phyloP scores from a whole-genome alignment of 78 protist genomes.

The Bigelowiella natans region DNA sequence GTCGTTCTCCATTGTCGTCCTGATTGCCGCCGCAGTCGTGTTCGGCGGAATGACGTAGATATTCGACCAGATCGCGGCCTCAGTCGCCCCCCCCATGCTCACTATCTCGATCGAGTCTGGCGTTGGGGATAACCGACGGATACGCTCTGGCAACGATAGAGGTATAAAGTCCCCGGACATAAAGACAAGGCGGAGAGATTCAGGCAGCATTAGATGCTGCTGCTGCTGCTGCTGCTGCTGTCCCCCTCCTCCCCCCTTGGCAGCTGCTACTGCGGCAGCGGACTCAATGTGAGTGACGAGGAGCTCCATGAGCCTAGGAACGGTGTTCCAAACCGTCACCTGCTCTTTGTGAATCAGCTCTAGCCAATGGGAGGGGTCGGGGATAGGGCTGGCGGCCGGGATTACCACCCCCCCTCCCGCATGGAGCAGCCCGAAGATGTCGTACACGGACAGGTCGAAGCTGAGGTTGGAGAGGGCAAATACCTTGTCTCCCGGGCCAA shows the following conservation, averaged over 20 bases:
- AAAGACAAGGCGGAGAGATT: not conserved
- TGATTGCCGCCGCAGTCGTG: not conserved
- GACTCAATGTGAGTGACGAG: not conserved
- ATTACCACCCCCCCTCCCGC: not conserved
- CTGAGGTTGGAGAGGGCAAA: not conserved
- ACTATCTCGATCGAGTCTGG: not conserved
- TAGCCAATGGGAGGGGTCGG: slow-evolving; percentile 2
- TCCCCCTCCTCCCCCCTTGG: not conserved
- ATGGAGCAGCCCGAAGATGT: not conserved
- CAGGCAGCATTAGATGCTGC: not conserved
- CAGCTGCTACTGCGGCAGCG: not conserved
- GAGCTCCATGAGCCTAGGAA: not conserved
- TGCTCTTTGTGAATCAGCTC: too few species aligned
- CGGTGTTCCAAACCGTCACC: not conserved
- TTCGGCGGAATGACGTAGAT: not conserved
- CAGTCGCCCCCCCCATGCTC: not conserved
- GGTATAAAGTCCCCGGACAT: not conserved
- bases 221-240: too few species aligned
- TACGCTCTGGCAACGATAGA: not conserved
- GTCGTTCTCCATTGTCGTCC: not conserved
- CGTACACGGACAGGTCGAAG: slow-evolving; percentile 9
- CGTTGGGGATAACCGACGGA: not conserved
- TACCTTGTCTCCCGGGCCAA: not conserved
- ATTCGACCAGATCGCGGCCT: not conserved
- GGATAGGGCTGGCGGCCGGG: too few species aligned